Conservation (phyloP, 371 early-diverging fungal species). For the Neoconidiobolus thromboides region DNA sequence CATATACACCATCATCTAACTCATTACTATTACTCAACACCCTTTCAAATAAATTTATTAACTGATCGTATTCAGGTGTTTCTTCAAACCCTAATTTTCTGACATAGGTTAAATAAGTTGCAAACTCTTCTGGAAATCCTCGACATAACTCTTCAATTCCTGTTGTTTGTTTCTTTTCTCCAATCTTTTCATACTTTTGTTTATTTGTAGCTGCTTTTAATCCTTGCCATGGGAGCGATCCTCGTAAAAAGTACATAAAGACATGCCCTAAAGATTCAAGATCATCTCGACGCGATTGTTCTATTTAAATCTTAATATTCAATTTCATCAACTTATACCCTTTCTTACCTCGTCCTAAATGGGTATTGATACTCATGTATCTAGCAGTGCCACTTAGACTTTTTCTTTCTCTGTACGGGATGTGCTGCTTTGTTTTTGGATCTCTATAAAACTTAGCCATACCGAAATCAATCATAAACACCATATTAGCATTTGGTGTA, state of each 20-base stretch:
- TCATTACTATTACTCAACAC: slow-evolving; percentile 55
- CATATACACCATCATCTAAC: slow-evolving; percentile 82
- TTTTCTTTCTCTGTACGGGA: slow-evolving; percentile 82
- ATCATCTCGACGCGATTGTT: slow-evolving; percentile 97
- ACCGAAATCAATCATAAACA: slow-evolving; percentile 88
- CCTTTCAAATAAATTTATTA: slow-evolving; percentile 73
- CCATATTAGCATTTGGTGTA: slow-evolving; percentile 32
- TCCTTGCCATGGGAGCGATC: slow-evolving; percentile 98
- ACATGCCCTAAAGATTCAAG: slow-evolving; percentile 97
- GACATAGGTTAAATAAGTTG: slow-evolving; percentile 79
- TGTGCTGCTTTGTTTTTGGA: slow-evolving; percentile 85
- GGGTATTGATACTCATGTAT: slow-evolving; percentile 95
- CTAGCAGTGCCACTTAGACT: slow-evolving; percentile 89
- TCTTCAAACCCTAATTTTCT: slow-evolving; percentile 89
- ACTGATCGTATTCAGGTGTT: slow-evolving; percentile 87
- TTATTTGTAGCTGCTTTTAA: slow-evolving; percentile 95
- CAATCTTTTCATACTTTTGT: slow-evolving; percentile 97
- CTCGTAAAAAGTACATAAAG: slow-evolving; percentile 96
- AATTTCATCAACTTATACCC: neutral
- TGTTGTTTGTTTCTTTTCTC: slow-evolving; percentile 91
- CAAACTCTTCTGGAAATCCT: slow-evolving; percentile 87
- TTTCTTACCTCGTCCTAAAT: slow-evolving; percentile 60
- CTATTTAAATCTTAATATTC: slow-evolving; percentile 16
- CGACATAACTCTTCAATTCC: slow-evolving; percentile 85
- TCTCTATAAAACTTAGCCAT: slow-evolving; percentile 95